Percentiles rank a stretch among this genome's conserved stretches.
Conservation (phyloP, 2,329 filamentous ascomycete genomes). For the Fusarium illudens region DNA sequence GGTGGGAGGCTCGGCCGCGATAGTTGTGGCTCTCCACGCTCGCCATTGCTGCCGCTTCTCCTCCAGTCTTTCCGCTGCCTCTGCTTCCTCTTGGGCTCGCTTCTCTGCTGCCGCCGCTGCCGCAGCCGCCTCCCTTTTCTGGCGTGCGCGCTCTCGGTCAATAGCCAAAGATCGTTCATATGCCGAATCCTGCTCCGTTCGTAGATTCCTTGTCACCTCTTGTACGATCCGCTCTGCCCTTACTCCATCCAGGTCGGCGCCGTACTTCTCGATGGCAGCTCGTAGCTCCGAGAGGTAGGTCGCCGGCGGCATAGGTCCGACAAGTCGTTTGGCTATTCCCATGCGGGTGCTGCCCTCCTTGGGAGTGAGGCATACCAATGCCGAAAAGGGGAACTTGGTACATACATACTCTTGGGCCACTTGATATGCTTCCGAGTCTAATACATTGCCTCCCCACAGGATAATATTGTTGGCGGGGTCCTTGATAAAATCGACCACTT, state of each 20-base stretch:
- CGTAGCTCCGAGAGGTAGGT: slow-evolving; percentile 82
- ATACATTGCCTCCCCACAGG: slow-evolving; percentile 91
- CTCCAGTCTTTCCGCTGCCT: slow-evolving; percentile 63
- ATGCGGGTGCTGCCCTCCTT: slow-evolving; percentile 85
- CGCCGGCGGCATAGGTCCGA: slow-evolving; percentile 73
- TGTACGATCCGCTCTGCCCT: slow-evolving; percentile 82
- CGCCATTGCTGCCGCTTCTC: slow-evolving; percentile 73
- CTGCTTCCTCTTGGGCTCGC: slow-evolving; percentile 66
- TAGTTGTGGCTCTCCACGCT: slow-evolving; percentile 75
- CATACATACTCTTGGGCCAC: slow-evolving; percentile 87
- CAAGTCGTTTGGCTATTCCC: slow-evolving; percentile 84
- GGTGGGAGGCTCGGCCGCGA: slow-evolving; percentile 73
- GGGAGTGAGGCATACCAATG: slow-evolving; percentile 86
- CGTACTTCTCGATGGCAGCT: slow-evolving; percentile 76
- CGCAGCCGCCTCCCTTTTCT: slow-evolving; percentile 78
- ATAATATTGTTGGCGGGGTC: slow-evolving; percentile 81
- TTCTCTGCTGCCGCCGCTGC: slow-evolving; percentile 74
- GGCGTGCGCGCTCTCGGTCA: slow-evolving; percentile 84
- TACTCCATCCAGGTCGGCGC: slow-evolving; percentile 76
- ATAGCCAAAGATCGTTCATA: slow-evolving; percentile 91
- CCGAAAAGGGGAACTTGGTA: slow-evolving; percentile 92
- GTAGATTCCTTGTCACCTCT: slow-evolving; percentile 79
- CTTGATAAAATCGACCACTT: slow-evolving; percentile 78
- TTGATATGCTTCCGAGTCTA: slow-evolving; percentile 94
- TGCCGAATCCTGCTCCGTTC: slow-evolving; percentile 90